Base-by-base conservation (phyloP, 2,329 filamentous ascomycete species). In the Dryadomyces quercus-mongolicae region DNA sequence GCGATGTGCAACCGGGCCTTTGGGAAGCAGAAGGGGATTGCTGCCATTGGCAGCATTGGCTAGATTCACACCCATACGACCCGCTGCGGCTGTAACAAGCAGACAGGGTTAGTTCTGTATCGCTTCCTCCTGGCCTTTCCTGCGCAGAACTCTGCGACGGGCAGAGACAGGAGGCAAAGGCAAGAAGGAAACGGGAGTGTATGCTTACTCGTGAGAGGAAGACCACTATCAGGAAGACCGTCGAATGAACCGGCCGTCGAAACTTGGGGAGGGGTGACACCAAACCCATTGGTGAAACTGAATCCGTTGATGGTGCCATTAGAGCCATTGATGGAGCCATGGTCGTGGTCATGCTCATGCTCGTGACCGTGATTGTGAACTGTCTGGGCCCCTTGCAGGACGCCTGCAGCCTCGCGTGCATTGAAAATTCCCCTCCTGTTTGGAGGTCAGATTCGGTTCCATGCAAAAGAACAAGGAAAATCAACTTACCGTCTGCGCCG, bases 401-500 rank as follows among this genome's bases (percentile, higher is more conserved):
- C 38, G 12, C 46, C 58, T 3, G 57, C 48, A 18, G 52, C 25
- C 34, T 58, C 59, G 48, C 59, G 54, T 46, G 59, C 54, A 20
- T 57, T 59, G 48, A 60, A 59, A 2, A 59, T 52, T 2, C 57
- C 59, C 7, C 59, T 55, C 31, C 58, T 59, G 40, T 38, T 38
- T 18, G 12, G 31, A 5, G 36, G 36, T 34, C n/a, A 46, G 20
- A 18, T 42, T 16, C 10, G 40, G 10, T 13, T 16, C n/a, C 12
- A n/a, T n/a, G n/a, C n/a, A n/a, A n/a, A n/a, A n/a, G n/a, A n/a
- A n/a, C n/a, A n/a, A n/a, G n/a, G 38, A 42, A 42, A 42, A 15
- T n/a, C 38, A 42, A 42, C 85, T 80, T 70, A 90, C 85, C 88
- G 89, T 77, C 89, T 85, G 63, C 90, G 82, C 62, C 89, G 88